phyloP scores from a whole-genome alignment of 257 asterid genomes.

The Coffea eugenioides region DNA sequence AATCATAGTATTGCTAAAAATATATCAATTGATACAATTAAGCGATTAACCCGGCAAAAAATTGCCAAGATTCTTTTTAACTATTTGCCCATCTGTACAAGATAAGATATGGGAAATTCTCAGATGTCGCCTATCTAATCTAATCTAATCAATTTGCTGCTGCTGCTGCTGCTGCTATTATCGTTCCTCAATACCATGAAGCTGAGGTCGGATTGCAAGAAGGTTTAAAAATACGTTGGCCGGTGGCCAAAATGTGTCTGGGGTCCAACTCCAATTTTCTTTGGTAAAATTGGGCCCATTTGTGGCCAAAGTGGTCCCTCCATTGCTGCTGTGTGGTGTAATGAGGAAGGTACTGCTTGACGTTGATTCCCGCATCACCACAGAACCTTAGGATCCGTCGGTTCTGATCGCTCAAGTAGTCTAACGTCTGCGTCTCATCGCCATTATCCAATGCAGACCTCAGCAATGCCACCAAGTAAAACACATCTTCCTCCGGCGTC shows the following conservation, averaged over 20 bases:
- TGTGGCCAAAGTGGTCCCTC: conserved; percentile 60
- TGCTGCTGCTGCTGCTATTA: neutral
- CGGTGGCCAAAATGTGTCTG: conserved; percentile 56
- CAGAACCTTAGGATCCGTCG: conserved; percentile 52
- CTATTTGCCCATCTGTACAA: conserved; percentile 8
- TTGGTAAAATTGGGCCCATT: conserved; percentile 45
- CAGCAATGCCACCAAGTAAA: conserved; percentile 69
- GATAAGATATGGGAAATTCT: neutral
- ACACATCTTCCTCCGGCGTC: conserved; percentile 68
- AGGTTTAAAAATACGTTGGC: conserved; percentile 63
- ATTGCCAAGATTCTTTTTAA: neutral
- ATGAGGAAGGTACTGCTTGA: conserved; percentile 77
- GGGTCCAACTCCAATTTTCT: conserved; percentile 70
- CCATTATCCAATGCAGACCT: conserved; percentile 62
- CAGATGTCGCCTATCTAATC: neutral
- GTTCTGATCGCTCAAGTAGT: conserved; percentile 53
- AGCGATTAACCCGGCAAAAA: neutral
- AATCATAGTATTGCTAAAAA: neutral
- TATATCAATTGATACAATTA: neutral
- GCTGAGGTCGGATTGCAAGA: conserved; percentile 28
- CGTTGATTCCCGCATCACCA: conserved; percentile 35
- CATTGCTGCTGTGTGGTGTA: conserved; percentile 63
- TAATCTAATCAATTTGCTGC: neutral
- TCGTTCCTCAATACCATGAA: conserved; percentile 23
- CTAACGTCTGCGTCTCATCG: conserved; percentile 50